phyloP scores from a whole-genome alignment of 2,329 filamentous ascomycete genomes.

The Tolypocladium tropicale region DNA sequence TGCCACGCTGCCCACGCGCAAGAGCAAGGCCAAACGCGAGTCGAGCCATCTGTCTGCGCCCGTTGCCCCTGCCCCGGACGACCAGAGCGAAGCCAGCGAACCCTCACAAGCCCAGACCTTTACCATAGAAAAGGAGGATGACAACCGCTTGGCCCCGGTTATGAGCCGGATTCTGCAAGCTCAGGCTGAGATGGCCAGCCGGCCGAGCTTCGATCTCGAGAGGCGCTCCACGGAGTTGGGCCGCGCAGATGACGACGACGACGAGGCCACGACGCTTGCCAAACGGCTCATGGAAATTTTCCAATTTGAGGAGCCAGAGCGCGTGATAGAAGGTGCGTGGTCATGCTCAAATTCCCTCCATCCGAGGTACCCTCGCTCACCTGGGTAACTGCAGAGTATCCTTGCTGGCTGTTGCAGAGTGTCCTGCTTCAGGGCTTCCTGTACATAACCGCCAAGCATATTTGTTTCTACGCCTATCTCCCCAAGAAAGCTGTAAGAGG shows the following conservation, averaged over 20 bases:
- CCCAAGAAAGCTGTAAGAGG: slow-evolving; percentile 71
- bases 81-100: slow-evolving; percentile 15
- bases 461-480: slow-evolving; percentile 97
- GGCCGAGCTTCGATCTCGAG: slow-evolving; percentile 48
- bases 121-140: slow-evolving; percentile 17
- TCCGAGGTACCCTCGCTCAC: background rate
- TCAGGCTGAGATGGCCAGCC: slow-evolving; percentile 49
- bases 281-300: slow-evolving; percentile 75
- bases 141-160: slow-evolving; percentile 52
- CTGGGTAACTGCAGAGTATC: slow-evolving; percentile 56
- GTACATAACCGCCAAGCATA: slow-evolving; percentile 87
- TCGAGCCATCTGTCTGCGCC: slow-evolving; percentile 27
- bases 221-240: slow-evolving; percentile 29
- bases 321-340: slow-evolving; percentile 63
- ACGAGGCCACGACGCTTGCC: slow-evolving; percentile 53
- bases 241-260: slow-evolving; percentile 21
- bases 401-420: slow-evolving; percentile 86
- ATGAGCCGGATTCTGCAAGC: slow-evolving; percentile 73
- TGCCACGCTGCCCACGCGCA: slow-evolving; percentile 43
- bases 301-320: slow-evolving; percentile 69
- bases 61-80: slow-evolving; percentile 19
- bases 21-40: slow-evolving; percentile 30
- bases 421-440: slow-evolving; percentile 89
- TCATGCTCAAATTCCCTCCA: background rate
- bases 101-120: slow-evolving; percentile 11